Base-by-base conservation (phyloP, 208 protist species). In the Lotmaria passim region DNA sequence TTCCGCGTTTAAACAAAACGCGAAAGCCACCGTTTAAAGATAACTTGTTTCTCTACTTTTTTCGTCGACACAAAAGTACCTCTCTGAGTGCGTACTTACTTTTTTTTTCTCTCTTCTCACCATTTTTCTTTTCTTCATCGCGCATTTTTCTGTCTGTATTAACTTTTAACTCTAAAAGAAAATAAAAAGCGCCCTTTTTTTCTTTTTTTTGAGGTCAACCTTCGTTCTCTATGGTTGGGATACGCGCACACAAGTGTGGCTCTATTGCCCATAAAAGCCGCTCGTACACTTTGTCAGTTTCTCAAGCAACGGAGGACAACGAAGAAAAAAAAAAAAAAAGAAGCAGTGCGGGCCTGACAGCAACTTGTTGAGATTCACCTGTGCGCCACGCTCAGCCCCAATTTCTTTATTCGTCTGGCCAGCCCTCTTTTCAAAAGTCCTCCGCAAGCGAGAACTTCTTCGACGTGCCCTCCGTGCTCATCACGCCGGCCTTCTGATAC, bases 401-500 rank as follows among this genome's bases (percentile, higher is more conserved):
- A 6, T 46, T 46, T 46, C 41, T 46, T 7, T 46, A 21, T 19
- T 3, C 7, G 8, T 14, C 36, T 21, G 19, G 15, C 3, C 44
- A 46, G 12, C 21, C 26, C 26, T 19, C 10, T 14, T 0, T 12
- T 56, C 89, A 98, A 73, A 98, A 98, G 60, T 98, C 96, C 46
- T 89, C 91, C 24, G 94, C 85, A 8, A 98, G 75, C 36, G 83
- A 78, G 75, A 99, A 98, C 60, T 86, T 89, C 69, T 92, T 96
- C 60, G 78, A 72, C 48, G 47, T 82, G 28, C 75, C 83, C 53
- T 92, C 89, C 26, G 60, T 53, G 78, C 78, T 88, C 93, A 97
- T 99, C 38, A 99, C 98, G 69, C 97, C 97, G 14, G 95, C 87
- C 90, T 99, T 99, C 76, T 97, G 90, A 81, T 99, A 99, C 79